Conservation (phyloP, 139 green algal genomes). For the Tetradesmus lagerheimii region DNA sequence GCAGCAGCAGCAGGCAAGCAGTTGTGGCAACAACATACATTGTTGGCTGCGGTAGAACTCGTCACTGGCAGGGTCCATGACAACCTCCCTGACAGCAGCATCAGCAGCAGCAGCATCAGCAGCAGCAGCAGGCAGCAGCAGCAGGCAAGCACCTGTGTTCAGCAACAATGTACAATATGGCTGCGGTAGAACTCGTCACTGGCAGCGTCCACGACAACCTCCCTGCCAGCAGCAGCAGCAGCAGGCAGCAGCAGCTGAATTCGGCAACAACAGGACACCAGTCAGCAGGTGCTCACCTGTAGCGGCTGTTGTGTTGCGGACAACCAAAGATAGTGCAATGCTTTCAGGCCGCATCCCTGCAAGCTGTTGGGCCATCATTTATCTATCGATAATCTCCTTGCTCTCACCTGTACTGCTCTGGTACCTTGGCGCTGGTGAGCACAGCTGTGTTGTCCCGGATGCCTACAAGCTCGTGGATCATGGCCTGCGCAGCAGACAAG, state of each 20-base stretch:
- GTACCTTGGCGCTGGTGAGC: constrained; percentile 68
- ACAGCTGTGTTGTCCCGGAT: constrained; percentile 72
- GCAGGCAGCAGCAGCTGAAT: not conserved
- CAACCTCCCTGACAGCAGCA: constrained; percentile 63
- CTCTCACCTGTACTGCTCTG: constrained; percentile 65
- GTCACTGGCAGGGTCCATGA: constrained; percentile 78
- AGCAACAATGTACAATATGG: too few species aligned
- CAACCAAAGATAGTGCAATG: too few species aligned
- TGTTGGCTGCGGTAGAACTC: constrained; percentile 87
- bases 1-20: constrained; percentile 9
- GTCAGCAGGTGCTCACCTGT: too few species aligned
- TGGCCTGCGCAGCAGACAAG: constrained; percentile 72
- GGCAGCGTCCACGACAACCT: constrained; percentile 77
- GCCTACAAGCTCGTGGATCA: constrained; percentile 95
- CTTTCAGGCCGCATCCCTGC: not conserved
- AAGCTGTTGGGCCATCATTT: too few species aligned
- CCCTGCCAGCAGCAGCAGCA: not conserved
- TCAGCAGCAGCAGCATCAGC: not conserved
- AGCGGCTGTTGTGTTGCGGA: too few species aligned
- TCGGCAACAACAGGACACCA: not conserved
- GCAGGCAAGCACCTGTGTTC: too few species aligned
- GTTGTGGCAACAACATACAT: too few species aligned
- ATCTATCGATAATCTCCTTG: too few species aligned
- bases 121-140: too few species aligned
- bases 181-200: constrained; percentile 86